Conservation (phyloP, 2,329 filamentous ascomycete genomes). For the Gaeumannomyces tritici region DNA sequence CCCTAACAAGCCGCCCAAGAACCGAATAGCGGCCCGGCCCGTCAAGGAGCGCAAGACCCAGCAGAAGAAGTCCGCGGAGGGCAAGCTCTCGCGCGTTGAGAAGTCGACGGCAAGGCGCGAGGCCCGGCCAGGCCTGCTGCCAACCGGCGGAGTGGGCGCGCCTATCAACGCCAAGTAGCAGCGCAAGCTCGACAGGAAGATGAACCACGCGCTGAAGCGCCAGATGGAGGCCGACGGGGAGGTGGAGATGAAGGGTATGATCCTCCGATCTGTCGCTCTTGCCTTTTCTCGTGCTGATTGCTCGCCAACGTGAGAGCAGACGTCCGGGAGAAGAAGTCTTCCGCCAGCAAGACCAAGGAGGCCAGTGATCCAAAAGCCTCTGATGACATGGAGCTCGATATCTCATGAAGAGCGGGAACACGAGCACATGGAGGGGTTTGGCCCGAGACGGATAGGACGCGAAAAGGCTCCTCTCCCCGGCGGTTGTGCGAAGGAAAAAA, state of each 20-base stretch:
- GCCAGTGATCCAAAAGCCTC: too few relatives aligned
- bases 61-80: conserved; percentile 28
- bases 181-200: conserved; percentile 44
- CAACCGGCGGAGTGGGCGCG: conserved; percentile 43
- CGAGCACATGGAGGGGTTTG: too few relatives aligned
- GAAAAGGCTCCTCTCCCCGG: too few relatives aligned
- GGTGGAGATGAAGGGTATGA: conserved; percentile 17
- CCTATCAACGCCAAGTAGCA: conserved; percentile 44
- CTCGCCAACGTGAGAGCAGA: not conserved
- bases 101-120: conserved; percentile 34
- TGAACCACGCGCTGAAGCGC: conserved; percentile 42
- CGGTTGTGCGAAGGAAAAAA: too few relatives aligned
- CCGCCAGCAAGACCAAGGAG: not conserved
- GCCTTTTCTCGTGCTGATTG: not conserved
- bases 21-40: conserved; percentile 37
- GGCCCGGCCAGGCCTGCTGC: conserved; percentile 41
- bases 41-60: conserved; percentile 32
- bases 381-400: too few relatives aligned
- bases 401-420: too few relatives aligned
- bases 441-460: too few relatives aligned
- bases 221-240: conserved; percentile 40
- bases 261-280: too few relatives aligned
- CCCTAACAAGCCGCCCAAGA: conserved; percentile 46
- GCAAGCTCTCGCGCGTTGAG: conserved; percentile 12
- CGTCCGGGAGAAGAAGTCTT: not conserved